These are phyloP conservation scores for Claviceps fusiformis DNA, from an alignment of 2,329 filamentous ascomycete species.

Conservation along the genomic window DNA sequence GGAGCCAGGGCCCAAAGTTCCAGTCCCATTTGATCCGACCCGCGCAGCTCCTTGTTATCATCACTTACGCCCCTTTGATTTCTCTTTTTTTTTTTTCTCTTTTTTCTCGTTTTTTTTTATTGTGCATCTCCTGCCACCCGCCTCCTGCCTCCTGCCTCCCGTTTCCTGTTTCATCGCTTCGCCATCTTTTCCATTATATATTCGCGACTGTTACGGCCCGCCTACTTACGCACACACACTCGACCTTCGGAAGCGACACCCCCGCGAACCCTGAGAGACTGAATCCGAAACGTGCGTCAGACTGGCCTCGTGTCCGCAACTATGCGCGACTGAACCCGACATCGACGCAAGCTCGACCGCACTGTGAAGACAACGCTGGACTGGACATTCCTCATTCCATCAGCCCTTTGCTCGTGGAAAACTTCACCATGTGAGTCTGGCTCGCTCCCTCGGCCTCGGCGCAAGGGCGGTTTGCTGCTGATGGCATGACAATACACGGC, in stretches of 20 bases:
- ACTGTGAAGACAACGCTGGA: constrained; percentile 13
- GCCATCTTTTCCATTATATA: neutral
- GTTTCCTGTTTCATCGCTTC: too few relatives aligned
- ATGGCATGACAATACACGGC: neutral
- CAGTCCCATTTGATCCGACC: neutral
- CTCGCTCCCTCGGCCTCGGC: neutral
- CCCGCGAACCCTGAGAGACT: neutral
- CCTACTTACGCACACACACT: neutral
- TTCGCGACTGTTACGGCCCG: neutral
- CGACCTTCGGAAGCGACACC: neutral
- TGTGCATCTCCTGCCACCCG: too few relatives aligned
- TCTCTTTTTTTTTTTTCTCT: neutral
- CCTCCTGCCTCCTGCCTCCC: too few relatives aligned
- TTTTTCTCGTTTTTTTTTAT: neutral
- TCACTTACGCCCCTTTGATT: neutral
- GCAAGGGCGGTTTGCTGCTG: neutral
- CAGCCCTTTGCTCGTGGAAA: constrained; percentile 16
- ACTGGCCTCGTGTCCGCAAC: neutral
- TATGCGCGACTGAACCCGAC: constrained; percentile 4
- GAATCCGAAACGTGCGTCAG: neutral
- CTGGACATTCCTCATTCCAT: constrained; percentile 15
- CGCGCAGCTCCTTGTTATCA: neutral
- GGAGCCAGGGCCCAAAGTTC: too few relatives aligned
- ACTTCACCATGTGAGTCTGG: constrained; percentile 15
- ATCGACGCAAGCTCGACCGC: neutral